A percentile compares a stretch with the other conserved stretches of the same genome.
phyloP scores from a whole-genome alignment of 139 green algal species.

The Picochlorum sp. region DNA sequence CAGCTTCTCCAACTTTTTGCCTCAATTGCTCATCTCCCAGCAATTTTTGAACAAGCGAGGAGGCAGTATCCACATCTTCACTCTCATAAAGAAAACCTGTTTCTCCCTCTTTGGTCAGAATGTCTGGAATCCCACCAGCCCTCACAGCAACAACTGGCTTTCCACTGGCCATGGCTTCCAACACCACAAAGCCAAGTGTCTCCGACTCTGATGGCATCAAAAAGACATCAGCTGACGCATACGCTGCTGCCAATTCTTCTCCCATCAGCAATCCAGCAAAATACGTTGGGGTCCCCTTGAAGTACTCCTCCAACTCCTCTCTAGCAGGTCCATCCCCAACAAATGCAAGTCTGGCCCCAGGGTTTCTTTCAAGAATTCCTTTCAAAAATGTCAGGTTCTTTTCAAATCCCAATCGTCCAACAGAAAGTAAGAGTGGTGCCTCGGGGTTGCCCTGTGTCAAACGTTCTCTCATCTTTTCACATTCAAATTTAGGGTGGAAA shows the following conservation, averaged over 20 bases:
- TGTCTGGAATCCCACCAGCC: slow-evolving; percentile 86
- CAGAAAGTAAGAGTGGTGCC: slow-evolving; percentile 77
- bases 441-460: slow-evolving; percentile 65
- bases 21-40: slow-evolving; percentile 12
- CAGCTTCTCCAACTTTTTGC: slow-evolving; percentile 20
- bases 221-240: slow-evolving; percentile 90
- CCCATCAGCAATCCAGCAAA: slow-evolving; percentile 68
- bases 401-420: slow-evolving; percentile 84
- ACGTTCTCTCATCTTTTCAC: slow-evolving; percentile 50
- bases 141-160: slow-evolving; percentile 85
- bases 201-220: slow-evolving; percentile 90
- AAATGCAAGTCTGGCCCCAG: slow-evolving; percentile 68
- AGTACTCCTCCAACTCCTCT: slow-evolving; percentile 54
- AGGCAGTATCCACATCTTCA: neutral
- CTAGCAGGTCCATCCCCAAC: slow-evolving; percentile 84
- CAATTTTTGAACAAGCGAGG: slow-evolving; percentile 9
- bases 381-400: slow-evolving; percentile 76
- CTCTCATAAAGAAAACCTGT: slow-evolving; percentile 53
- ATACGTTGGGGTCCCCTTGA: slow-evolving; percentile 23
- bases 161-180: slow-evolving; percentile 91
- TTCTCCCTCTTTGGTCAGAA: slow-evolving; percentile 51
- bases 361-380: slow-evolving; percentile 54
- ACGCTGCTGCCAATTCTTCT: slow-evolving; percentile 81
- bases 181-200: slow-evolving; percentile 93
- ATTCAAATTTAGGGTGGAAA: slow-evolving; percentile 75